Evolutionary conservation across 2,329 filamentous ascomycete genomes (phyloP), one percentile per base, ranked within the genome.

Genomic region (Geosmithia flava): DNA sequence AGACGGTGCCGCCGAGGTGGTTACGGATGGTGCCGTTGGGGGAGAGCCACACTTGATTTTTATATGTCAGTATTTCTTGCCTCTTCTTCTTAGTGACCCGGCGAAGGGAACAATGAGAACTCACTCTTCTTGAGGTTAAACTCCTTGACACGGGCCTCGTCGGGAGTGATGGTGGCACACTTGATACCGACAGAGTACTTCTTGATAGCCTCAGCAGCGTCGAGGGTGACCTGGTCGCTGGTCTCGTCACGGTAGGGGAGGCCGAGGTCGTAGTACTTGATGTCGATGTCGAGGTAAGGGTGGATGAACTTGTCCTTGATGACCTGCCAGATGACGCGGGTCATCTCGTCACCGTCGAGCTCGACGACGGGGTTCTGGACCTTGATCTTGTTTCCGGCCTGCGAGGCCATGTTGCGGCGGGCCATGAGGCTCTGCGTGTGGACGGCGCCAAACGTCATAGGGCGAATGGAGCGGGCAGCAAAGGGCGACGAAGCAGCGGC

Each of bases 301-400:
- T 84, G 77, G 70, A 96, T 96, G 75, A 96, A 91, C 78, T 94
- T 95, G 73, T 97, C 87, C 80, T 96, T 96, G 80, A 98, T 98
- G 68, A 87, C 83, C 75, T 96, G 76, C 93, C 93, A 98, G 75
- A 98, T 98, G 67, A 98, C 90, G 61, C 93, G 80, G 59, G 93
- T 98, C 93, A 97, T 97, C 83, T 89, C 81, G 60, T 85, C 81
- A 62, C 91, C 91, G 67, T 97, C 91, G 61, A 97, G 80, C 75
- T 97, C 93, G 68, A 98, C 93, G 66, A 98, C 83, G 56, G 93
- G 93, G 71, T 95, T 97, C 82, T 95, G 90, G 75, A 98, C 93
- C 80, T 95, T 93, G 79, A 97, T 97, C 84, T 97, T 98, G 58
- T 55, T 46, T 55, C 75, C 66, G 49, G 57, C 48, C 23, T 27